Base-by-base conservation (phyloP, 495 filamentous ascomycete species). In the Daldinia bambusicola region DNA sequence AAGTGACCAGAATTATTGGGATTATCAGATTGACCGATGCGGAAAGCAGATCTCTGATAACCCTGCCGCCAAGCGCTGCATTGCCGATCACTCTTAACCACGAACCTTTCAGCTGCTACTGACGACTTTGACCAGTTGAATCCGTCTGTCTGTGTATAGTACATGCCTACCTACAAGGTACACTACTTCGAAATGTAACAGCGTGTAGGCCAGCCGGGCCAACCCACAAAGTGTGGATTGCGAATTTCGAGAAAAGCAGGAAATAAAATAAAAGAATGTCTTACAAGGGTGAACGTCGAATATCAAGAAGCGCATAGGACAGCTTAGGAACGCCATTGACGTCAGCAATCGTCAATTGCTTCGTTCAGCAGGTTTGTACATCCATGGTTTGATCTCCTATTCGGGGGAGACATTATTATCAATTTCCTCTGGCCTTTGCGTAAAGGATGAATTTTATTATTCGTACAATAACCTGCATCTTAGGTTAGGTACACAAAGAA, bases 1-100 rank as follows among this genome's bases (percentile, higher is more conserved):
- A 53, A 68, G 50, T 36, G 55, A 63, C n/a, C 22, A 63, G 38
- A 68, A 64, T 34, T 52, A 34, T 63, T 67, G 50, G 61, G 65
- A 66, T 65, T 72, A 67, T 60, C 65, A 68, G 51, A 68, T 72
- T 16, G 55, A 72, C 65, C 61, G 70, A 72, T 72, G 43, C 4
- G 70, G 70, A 64, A 68, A 72, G 65, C 61, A 68, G 70, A 72
- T 72, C 70, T 72, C 61, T 61, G 36, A 20, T 9, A 56, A 51
- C 70, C 70, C 70, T 68, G 65, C 18, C 37, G 70, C 69, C 69
- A 72, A 72, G 70, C 61, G 34, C 60, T 72, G 70, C 70, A 66
- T 14, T 61, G 70, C 70, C 65, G 70, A 72, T 72, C 70, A 68
- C 61, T 68, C 61, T 68, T 48, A 63, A 52, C 64, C 70, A 69